Conservation (phyloP, 202 grass and related monocot species). For the Carex arenaria region DNA sequence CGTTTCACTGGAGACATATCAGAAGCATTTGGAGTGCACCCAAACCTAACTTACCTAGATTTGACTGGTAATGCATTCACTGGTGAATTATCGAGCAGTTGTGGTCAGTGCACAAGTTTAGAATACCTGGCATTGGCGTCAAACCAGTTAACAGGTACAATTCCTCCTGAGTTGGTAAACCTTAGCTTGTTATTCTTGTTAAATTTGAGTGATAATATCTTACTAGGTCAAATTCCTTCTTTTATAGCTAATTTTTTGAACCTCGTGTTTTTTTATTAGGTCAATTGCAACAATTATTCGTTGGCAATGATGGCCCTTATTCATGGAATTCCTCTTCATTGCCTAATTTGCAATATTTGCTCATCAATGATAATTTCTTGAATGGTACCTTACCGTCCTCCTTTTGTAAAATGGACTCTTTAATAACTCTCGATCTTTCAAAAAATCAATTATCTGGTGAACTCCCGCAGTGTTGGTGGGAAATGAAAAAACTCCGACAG, state of each 20-base stretch:
- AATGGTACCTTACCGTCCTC: slow-evolving; percentile 35
- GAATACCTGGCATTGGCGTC: slow-evolving; percentile 32
- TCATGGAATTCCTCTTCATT: slow-evolving; percentile 17
- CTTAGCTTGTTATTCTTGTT: no score
- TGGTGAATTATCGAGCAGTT: slow-evolving; percentile 40
- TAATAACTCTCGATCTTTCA: slow-evolving; percentile 47
- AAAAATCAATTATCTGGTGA: slow-evolving; percentile 47
- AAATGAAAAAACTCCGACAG: slow-evolving; percentile 24
- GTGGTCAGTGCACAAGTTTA: slow-evolving; percentile 36
- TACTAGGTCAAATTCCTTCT: slow-evolving; percentile 21
- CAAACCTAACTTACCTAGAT: slow-evolving; percentile 36
- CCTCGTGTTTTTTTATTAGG: slow-evolving; percentile 14
- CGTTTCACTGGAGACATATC: slow-evolving; percentile 44
- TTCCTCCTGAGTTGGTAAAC: slow-evolving; percentile 14
- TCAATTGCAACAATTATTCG: background rate
- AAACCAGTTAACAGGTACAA: slow-evolving; percentile 35
- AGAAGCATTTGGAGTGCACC: slow-evolving; percentile 34
- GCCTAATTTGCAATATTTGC: slow-evolving; percentile 10
- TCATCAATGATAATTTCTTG: slow-evolving; percentile 28
- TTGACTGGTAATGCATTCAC: slow-evolving; percentile 44
- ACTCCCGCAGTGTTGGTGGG: slow-evolving; percentile 39
- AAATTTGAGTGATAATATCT: slow-evolving; percentile 2
- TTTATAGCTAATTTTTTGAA: slow-evolving; percentile 28
- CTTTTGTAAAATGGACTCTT: slow-evolving; percentile 35
- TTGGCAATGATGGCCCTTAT: background rate